Evolutionary conservation across 345 rosid species (phyloP), one percentile per base, ranked within the genome.

Genomic region (Brassica rapa): DNA sequence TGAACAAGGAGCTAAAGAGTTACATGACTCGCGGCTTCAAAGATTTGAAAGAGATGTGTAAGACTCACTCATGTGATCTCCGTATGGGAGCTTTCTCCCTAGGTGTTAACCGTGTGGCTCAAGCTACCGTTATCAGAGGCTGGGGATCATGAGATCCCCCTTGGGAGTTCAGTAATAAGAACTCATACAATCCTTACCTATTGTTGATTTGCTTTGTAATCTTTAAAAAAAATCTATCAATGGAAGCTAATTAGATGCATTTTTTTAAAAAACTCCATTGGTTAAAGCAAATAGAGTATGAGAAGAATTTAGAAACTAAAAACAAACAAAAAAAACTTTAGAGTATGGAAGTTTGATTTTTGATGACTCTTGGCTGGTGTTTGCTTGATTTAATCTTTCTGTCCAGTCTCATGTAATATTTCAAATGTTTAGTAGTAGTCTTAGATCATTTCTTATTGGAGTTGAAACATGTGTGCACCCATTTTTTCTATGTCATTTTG

Each of bases 61-160:
- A 41, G 49, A 41, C 49, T 9, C 49, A 92, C 77, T 82, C 87
- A 6, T 95, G 98, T 15, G 93, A 95, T 66, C 94, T 92, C 37
- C 93, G 99, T 3, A 92, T 92, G 98, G 99, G 99, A 79, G 99
- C 97, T 55, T 95, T 95, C 85, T 91, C 96, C 8, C 88, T 95
- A 0, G 99, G 96, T n/a, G 90, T 94, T 51, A 94, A 92, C 82
- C 97, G 98, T 0, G 98, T 94, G 0, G 98, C 97, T 1, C 86
- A 90, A 71, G 98, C 99, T 0, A 95, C 99, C 0, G 81, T 85
- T 62, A 92, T 93, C 30, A 77, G 96, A 69, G 99, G 99, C 9
- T 95, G 97, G 99, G 99, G 84, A 81, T 93, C 98, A 61, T 94
- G 70, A 88, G 15, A 21, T 3, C 8, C 49, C 49, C 1, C 51